phyloP scores from a whole-genome alignment of 805 yeast species.

The Sugiyamaella chiloensis region DNA sequence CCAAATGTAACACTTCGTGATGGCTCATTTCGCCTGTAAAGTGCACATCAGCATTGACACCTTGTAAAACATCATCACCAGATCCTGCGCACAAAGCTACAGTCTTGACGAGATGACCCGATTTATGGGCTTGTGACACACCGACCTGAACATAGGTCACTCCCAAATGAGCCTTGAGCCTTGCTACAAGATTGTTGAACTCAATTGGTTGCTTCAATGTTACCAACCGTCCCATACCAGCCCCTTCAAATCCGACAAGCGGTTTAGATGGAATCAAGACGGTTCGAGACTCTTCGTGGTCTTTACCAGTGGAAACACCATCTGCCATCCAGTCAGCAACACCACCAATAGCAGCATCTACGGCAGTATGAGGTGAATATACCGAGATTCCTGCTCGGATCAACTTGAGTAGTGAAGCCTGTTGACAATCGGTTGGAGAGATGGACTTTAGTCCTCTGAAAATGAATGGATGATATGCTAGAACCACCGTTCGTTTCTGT shows the following conservation, averaged over 20 bases:
- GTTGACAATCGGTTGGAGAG: constrained; percentile 73
- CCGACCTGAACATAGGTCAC: constrained; percentile 66
- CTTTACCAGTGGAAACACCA: constrained; percentile 44
- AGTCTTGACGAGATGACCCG: constrained; percentile 32
- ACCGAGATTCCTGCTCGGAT: constrained; percentile 80
- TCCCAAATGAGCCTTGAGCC: constrained; percentile 52
- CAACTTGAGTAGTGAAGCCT: constrained; percentile 65
- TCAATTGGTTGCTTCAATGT: constrained; percentile 43
- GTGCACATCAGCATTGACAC: constrained; percentile 60
- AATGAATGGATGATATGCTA: constrained; percentile 91
- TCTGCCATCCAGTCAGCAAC: constrained; percentile 89
- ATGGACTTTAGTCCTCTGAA: constrained; percentile 82
- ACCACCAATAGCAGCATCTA: constrained; percentile 89
- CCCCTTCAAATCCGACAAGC: constrained; percentile 41
- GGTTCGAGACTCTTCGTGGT: constrained; percentile 26
- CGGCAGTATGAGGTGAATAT: constrained; percentile 93
- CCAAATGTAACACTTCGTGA: constrained; percentile 75
- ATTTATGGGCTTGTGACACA: constrained; percentile 31
- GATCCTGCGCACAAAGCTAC: constrained; percentile 96
- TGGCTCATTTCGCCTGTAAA: constrained; percentile 94
- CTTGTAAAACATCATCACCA: constrained; percentile 70
- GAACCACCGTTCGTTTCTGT: constrained; percentile 50
- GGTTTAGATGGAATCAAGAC: constrained; percentile 46
- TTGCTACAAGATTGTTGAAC: constrained; percentile 44
- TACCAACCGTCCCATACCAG: constrained; percentile 82